These are phyloP conservation scores for Penicillium sp. DNA, from an alignment of 2,329 filamentous ascomycete genomes.

Conservation along the genomic window DNA sequence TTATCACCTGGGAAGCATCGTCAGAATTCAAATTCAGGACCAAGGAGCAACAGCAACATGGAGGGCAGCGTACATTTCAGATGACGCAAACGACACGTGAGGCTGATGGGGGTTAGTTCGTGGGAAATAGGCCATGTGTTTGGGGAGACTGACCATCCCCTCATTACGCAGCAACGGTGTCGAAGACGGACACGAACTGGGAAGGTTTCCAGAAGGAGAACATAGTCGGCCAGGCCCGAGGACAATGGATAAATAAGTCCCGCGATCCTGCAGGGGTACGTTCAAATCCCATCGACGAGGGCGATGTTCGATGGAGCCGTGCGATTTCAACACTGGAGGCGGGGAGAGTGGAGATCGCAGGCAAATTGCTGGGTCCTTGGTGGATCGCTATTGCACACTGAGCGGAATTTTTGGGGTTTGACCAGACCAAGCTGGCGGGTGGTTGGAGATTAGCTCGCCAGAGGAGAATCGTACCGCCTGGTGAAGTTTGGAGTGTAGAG, in stretches of 20 bases:
- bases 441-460: constrained; percentile 20
- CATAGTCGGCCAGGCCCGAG: constrained; percentile 12
- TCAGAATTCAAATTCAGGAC: too few species aligned
- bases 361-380: constrained; percentile 7
- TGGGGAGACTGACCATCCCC: constrained; percentile 36
- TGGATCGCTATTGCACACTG: constrained; percentile 13
- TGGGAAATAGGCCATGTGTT: too few species aligned
- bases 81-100: constrained; percentile 40
- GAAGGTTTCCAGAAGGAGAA: constrained; percentile 27
- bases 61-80: constrained; percentile 31
- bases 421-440: constrained; percentile 5
- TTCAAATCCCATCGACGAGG: not conserved
- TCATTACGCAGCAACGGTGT: constrained; percentile 34
- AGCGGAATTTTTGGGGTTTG: constrained; percentile 15
- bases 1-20: constrained; percentile 31
- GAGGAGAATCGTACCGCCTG: too few species aligned
- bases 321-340: constrained; percentile 10
- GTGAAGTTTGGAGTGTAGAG: too few species aligned
- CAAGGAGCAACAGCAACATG: not conserved
- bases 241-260: constrained; percentile 4
- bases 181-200: constrained; percentile 19
- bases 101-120: too few species aligned
- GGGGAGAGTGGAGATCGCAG: constrained; percentile 11
- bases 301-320: constrained; percentile 3
- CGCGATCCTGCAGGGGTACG: too few species aligned